Percentiles rank a stretch among this genome's conserved stretches.
Conservation (phyloP, 345 rosid species). For the Noccaea bulbosa region DNA sequence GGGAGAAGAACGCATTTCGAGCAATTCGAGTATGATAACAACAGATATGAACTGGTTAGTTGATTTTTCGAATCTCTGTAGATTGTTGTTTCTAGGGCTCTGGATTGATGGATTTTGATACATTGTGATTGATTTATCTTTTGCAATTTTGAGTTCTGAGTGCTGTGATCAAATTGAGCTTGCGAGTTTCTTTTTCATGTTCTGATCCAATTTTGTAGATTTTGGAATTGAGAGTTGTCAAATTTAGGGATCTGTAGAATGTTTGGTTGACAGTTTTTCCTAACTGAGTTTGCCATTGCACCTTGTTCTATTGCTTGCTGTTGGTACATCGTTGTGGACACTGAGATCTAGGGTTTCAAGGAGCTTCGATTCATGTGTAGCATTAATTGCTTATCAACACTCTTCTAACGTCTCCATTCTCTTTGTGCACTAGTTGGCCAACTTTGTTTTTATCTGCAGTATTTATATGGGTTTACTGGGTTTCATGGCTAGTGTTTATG, state of each 20-base stretch:
- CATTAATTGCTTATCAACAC: not conserved
- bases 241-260: not conserved
- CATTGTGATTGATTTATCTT: not conserved
- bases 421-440: too few species aligned
- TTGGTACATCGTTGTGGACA: not conserved
- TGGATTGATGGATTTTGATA: conserved; percentile 1
- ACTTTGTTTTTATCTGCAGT: not conserved
- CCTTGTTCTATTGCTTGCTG: conserved; percentile 14
- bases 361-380: conserved; percentile 9
- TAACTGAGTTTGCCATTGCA: not conserved
- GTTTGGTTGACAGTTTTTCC: not conserved
- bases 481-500: not conserved
- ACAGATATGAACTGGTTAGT: conserved; percentile 78
- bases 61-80: not conserved
- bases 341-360: conserved; percentile 1
- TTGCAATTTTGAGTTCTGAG: not conserved
- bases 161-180: not conserved
- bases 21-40: conserved; percentile 79
- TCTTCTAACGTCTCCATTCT: not conserved
- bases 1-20: conserved; percentile 60
- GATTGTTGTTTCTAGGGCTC: not conserved
- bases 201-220: not conserved
- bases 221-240: conserved; percentile 1
- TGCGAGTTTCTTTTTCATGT: not conserved
- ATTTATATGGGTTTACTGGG: not conserved